phyloP scores from a whole-genome alignment of 192 early-diverging fungal species.

The Coemansia sp. region DNA sequence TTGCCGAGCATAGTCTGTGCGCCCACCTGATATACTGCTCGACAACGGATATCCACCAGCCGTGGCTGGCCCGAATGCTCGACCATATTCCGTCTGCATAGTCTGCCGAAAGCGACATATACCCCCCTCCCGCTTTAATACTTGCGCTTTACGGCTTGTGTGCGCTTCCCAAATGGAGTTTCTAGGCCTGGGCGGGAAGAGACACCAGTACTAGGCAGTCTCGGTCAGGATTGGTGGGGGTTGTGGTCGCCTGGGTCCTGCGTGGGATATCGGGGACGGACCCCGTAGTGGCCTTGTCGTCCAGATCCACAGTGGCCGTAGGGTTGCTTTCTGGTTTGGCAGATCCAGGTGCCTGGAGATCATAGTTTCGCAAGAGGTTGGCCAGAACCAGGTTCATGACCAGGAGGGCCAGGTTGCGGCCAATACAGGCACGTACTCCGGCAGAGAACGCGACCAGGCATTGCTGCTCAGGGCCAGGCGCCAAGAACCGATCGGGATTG shows the following conservation, averaged over 20 bases:
- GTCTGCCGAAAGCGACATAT: neutral
- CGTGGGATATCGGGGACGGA: slow-evolving; percentile 16
- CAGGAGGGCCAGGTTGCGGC: slow-evolving; percentile 46
- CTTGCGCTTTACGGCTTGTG: neutral
- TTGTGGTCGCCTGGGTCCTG: slow-evolving; percentile 32
- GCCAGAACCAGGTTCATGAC: slow-evolving; percentile 48
- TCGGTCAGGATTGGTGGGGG: slow-evolving; percentile 25
- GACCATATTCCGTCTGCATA: slow-evolving; percentile 14
- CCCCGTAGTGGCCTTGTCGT: neutral
- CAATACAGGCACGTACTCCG: slow-evolving; percentile 50
- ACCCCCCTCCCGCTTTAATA: neutral
- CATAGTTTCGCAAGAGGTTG: slow-evolving; percentile 33
- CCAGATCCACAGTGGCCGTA: neutral
- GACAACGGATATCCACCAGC: slow-evolving; percentile 22
- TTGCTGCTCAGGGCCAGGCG: neutral
- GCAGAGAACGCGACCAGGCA: slow-evolving; percentile 46
- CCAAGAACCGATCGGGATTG: slow-evolving; percentile 46
- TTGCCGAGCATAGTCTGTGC: slow-evolving; percentile 13
- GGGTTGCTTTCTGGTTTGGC: neutral
- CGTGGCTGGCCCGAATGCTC: slow-evolving; percentile 9
- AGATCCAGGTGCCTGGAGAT: slow-evolving; percentile 5
- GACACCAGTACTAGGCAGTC: slow-evolving; percentile 30
- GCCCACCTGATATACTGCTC: slow-evolving; percentile 28
- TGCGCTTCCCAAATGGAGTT: neutral
- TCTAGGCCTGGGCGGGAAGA: neutral